Conservation (phyloP, 805 yeast genomes). For the Cyberlindnera subsufficiens region DNA sequence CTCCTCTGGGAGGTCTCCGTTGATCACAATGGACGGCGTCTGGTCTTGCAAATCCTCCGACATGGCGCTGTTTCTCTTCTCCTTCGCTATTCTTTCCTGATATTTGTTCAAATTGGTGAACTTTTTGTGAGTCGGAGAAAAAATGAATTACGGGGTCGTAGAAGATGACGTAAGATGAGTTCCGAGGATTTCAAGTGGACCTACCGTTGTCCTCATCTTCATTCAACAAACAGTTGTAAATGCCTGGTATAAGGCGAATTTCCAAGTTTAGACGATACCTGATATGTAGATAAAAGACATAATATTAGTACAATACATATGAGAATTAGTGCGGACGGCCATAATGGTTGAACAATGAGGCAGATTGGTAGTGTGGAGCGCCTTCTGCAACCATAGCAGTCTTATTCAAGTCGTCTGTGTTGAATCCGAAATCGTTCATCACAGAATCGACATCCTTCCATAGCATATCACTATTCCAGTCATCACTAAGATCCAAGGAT, state of each 20-base stretch:
- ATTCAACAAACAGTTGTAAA: too few species aligned
- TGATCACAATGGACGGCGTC: constrained; percentile 78
- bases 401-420: constrained; percentile 33
- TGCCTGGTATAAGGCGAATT: too few species aligned
- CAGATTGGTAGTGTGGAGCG: not conserved
- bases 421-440: constrained; percentile 91
- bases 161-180: not conserved
- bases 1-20: constrained; percentile 44
- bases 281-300: too few species aligned
- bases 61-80: constrained; percentile 33
- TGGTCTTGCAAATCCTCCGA: constrained; percentile 80
- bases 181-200: not conserved
- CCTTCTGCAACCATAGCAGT: not conserved
- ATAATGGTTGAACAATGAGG: constrained; percentile 1
- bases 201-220: too few species aligned
- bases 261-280: too few species aligned
- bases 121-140: constrained; percentile 1
- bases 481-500: constrained; percentile 32
- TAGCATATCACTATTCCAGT: constrained; percentile 37
- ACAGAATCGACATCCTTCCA: constrained; percentile 82
- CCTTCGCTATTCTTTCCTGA: not conserved
- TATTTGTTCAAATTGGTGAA: not conserved
- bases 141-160: not conserved
- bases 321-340: too few species aligned
- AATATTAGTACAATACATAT: too few species aligned